Percentiles rank a stretch among this genome's conserved stretches.
Conservation (phyloP, 495 filamentous ascomycete genomes). For the Neurospora sp. region DNA sequence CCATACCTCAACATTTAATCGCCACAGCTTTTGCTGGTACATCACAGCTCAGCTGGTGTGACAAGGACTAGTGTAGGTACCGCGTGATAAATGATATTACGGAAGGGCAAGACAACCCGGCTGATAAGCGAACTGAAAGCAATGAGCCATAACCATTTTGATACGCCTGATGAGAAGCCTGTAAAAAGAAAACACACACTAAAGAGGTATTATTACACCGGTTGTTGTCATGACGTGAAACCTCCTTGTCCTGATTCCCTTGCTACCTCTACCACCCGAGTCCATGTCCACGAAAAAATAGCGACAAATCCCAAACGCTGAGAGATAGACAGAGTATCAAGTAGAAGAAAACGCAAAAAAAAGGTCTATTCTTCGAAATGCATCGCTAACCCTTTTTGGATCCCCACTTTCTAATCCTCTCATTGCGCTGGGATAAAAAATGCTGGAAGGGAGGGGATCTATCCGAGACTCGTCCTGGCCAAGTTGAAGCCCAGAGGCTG, state of each 20-base stretch:
- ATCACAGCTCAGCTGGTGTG: too few relatives aligned
- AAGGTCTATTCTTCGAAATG: neutral
- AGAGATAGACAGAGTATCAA: neutral
- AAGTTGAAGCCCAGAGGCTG: neutral
- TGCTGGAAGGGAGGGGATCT: neutral
- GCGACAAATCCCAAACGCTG: neutral
- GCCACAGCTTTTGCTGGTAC: neutral
- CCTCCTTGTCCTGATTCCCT: neutral
- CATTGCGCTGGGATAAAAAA: neutral
- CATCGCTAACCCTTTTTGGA: neutral
- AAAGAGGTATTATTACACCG: neutral
- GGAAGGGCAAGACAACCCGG: neutral
- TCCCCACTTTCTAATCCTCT: neutral
- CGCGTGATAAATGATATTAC: neutral
- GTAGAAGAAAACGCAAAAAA: neutral
- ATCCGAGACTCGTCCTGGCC: neutral
- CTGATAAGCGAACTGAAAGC: neutral
- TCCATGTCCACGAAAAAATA: neutral
- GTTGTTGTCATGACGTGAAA: neutral
- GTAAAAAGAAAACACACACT: neutral
- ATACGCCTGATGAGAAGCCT: neutral
- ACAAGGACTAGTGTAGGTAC: neutral
- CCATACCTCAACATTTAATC: neutral
- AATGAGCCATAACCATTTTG: neutral
- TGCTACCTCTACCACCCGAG: neutral